Evolutionary conservation across 1,139 yeast genomes (phyloP).

Genomic region (Saccharomyces uvarum): DNA sequence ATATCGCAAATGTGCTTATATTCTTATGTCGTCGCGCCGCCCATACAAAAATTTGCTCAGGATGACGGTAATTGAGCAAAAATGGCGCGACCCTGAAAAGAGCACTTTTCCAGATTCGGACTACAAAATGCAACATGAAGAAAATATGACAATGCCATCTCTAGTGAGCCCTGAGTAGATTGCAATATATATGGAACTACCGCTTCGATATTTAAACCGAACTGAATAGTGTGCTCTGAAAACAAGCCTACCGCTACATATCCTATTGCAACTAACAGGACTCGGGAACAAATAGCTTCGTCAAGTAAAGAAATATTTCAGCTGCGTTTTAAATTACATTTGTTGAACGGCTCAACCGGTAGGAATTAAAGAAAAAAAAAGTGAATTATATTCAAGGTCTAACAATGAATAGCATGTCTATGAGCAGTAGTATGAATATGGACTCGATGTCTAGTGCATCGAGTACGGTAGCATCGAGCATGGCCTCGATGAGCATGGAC

Average conservation of each 20-base stretch:
- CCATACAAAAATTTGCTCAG: background rate
- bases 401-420: background rate
- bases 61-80: background rate
- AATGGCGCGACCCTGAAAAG: background rate
- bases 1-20: background rate
- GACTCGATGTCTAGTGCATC: conserved; percentile 2
- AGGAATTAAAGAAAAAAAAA: background rate
- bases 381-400: background rate
- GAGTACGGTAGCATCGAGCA: conserved; percentile 2
- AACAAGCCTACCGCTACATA: background rate
- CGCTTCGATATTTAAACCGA: background rate
- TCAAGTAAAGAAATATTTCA: background rate
- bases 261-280: background rate
- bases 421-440: background rate
- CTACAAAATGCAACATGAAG: background rate
- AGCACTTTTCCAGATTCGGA: background rate
- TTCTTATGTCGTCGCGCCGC: background rate
- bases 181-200: background rate
- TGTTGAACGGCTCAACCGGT: background rate
- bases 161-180: background rate
- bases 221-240: background rate
- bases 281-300: background rate
- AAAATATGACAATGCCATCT: background rate
- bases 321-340: background rate
- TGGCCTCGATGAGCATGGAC: conserved; percentile 2